Evolutionary conservation across 2,329 filamentous ascomycete genomes (phyloP).

Genomic region (Colletotrichum caudatum): DNA sequence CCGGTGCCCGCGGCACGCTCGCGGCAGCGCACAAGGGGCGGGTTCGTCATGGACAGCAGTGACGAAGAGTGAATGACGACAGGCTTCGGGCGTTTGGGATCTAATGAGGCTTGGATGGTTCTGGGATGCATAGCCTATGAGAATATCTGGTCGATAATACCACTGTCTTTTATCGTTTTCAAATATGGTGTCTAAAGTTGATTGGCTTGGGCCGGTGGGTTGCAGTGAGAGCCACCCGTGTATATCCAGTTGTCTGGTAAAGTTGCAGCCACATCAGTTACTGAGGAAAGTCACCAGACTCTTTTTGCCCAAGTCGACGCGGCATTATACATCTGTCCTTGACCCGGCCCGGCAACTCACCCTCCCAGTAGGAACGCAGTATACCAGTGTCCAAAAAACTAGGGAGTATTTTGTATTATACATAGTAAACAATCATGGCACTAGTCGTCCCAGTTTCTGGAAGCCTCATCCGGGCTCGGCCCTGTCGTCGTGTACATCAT

Average conservation of each 20-base stretch:
- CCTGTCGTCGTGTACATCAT: not conserved
- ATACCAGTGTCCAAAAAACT: too few species aligned
- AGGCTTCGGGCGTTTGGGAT: slow-evolving; percentile 21
- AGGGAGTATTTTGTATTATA: not conserved
- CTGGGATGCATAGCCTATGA: slow-evolving; percentile 33
- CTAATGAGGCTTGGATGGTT: not conserved
- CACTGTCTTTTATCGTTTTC: slow-evolving; percentile 2
- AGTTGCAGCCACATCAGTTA: not conserved
- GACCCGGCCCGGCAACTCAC: not conserved
- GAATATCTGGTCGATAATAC: slow-evolving; percentile 8
- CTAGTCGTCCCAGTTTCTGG: not conserved
- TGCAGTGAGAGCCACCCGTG: not conserved
- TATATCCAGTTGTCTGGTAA: not conserved
- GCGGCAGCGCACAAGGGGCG: slow-evolving; percentile 61
- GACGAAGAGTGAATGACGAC: slow-evolving; percentile 60
- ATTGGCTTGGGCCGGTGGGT: not conserved
- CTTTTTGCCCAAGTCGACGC: not conserved
- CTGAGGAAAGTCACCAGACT: too few species aligned
- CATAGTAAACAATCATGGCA: not conserved
- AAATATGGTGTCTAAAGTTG: not conserved
- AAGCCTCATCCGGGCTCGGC: not conserved
- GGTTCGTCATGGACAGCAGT: slow-evolving; percentile 71
- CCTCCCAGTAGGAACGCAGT: not conserved
- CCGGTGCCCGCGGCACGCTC: slow-evolving; percentile 51
- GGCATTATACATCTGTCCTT: too few species aligned